Conservation (phyloP, 495 filamentous ascomycete genomes). For the Hypomontagnella submonticulosa region DNA sequence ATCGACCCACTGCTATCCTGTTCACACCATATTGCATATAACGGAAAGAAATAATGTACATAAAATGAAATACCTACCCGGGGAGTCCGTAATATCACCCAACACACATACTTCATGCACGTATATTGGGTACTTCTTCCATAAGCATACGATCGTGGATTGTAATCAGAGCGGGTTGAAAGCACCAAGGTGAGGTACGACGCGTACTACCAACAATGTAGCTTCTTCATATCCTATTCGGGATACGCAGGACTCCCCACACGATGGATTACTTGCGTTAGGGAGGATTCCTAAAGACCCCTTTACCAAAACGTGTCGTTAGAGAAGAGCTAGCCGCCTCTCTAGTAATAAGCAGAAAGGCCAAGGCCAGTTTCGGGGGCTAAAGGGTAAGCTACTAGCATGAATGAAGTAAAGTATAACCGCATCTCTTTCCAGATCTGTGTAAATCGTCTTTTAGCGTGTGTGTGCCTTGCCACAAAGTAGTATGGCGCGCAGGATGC, state of each 20-base stretch:
- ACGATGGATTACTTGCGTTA: conserved; percentile 18
- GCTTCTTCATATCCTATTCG: conserved; percentile 5
- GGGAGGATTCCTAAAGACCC: conserved; percentile 16
- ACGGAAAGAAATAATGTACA: too few species aligned
- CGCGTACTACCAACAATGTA: too few species aligned
- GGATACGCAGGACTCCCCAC: conserved; percentile 29
- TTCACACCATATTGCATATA: too few species aligned
- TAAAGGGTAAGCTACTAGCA: conserved; percentile 13
- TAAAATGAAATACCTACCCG: too few species aligned
- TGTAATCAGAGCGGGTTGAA: too few species aligned
- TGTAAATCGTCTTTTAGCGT: conserved; percentile 4
- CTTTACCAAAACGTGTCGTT: conserved; percentile 20
- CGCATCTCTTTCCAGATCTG: background rate
- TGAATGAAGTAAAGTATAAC: background rate
- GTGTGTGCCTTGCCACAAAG: conserved; percentile 14
- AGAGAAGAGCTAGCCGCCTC: conserved; percentile 23
- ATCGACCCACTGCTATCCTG: too few species aligned
- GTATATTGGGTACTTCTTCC: too few species aligned
- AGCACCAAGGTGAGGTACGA: too few species aligned
- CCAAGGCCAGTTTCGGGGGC: conserved; percentile 24
- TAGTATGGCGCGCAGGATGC: conserved; percentile 34
- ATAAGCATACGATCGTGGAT: too few species aligned
- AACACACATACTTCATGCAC: too few species aligned
- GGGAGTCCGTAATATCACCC: too few species aligned
- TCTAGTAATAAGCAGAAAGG: conserved; percentile 16